These are phyloP conservation scores for Talaromyces sp. DNA, from an alignment of 2,329 filamentous ascomycete species.

Conservation along the genomic window DNA sequence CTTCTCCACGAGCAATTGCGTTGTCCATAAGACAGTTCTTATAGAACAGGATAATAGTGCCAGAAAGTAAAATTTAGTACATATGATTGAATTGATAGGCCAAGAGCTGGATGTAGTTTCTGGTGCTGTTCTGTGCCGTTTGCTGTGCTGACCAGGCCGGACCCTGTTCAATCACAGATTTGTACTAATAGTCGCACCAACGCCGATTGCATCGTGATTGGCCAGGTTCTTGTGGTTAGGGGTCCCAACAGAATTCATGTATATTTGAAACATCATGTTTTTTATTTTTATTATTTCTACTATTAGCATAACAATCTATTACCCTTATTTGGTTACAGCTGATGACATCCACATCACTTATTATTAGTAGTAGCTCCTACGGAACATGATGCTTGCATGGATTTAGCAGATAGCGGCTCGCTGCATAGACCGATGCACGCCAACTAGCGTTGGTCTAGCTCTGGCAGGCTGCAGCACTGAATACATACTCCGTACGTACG, in stretches of 20 bases:
- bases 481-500: no score
- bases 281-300: neutral
- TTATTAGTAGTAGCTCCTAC: neutral
- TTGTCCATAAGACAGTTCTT: neutral
- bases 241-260: neutral
- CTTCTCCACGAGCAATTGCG: neutral
- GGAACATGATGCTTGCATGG: neutral
- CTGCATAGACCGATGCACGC: neutral
- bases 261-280: neutral
- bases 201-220: neutral
- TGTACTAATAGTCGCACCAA: neutral
- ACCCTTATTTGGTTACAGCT: no score
- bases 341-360: no score
- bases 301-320: no score
- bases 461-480: neutral
- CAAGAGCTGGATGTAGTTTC: neutral
- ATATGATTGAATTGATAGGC: neutral
- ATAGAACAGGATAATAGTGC: neutral
- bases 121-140: neutral
- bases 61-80: neutral
- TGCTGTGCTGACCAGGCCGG: neutral
- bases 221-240: neutral
- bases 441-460: neutral
- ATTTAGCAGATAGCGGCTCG: neutral
- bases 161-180: neutral